These are phyloP conservation scores for Leishmania guyanensis DNA, from an alignment of 208 protist genomes.

Conservation along the genomic window DNA sequence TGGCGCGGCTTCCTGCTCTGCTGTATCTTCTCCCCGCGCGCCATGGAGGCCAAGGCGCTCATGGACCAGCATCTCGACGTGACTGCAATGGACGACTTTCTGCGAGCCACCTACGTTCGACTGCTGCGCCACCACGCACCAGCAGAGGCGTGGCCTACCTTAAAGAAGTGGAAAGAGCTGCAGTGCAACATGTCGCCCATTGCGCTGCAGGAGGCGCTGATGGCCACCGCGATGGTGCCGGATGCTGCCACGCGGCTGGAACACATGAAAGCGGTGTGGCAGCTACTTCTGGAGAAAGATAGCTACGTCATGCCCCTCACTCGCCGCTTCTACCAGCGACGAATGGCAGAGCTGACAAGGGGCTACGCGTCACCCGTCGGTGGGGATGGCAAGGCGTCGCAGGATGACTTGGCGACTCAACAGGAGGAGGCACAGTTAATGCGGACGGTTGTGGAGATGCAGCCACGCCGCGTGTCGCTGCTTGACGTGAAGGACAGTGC, in stretches of 20 bases:
- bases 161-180: constrained; percentile 43
- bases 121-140: constrained; percentile 82
- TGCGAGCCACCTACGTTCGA: constrained; percentile 76
- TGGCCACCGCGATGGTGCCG: constrained; percentile 57
- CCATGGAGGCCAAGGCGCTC: constrained; percentile 66
- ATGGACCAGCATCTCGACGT: constrained; percentile 52
- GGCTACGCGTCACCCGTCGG: background rate
- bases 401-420: background rate
- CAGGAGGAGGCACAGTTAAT: constrained; percentile 41
- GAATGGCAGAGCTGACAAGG: constrained; percentile 38
- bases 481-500: constrained; percentile 89
- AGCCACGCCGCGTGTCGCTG: constrained; percentile 71
- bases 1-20: constrained; percentile 89
- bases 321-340: constrained; percentile 55
- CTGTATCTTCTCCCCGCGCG: constrained; percentile 76
- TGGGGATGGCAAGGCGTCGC: background rate
- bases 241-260: constrained; percentile 33
- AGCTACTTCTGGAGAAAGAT: constrained; percentile 52
- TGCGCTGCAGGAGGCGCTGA: constrained; percentile 82
- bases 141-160: constrained; percentile 33
- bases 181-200: constrained; percentile 70
- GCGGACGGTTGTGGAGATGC: constrained; percentile 56
- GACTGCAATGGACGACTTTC: constrained; percentile 82
- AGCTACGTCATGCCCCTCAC: constrained; percentile 90
- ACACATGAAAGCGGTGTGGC: constrained; percentile 52